phyloP scores from a whole-genome alignment of 108 stramenopile genomes.

The Stephanodiscus minutulus region DNA sequence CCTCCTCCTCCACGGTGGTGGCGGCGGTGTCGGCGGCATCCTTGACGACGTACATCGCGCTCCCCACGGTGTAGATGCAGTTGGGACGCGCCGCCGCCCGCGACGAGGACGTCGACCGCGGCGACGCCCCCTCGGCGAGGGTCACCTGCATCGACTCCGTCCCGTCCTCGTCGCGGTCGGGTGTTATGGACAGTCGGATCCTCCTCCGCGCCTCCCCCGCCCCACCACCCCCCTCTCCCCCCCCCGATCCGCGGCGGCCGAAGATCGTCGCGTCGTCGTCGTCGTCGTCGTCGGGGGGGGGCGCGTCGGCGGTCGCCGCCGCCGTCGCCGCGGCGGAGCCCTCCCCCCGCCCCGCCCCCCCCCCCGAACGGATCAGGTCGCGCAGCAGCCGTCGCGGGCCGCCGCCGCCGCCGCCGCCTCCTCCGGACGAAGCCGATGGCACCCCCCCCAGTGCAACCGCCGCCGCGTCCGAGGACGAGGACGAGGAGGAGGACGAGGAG shows the following conservation, averaged over 20 bases:
- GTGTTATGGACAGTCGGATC: neutral
- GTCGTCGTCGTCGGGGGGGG: no score
- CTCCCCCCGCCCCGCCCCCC: neutral
- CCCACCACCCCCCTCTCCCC: neutral
- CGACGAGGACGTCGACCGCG: no score
- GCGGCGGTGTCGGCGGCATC: neutral
- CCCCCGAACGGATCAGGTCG: neutral
- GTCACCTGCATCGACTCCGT: conserved; percentile 23
- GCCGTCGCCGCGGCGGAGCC: neutral
- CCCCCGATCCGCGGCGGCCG: neutral
- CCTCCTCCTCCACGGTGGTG: neutral
- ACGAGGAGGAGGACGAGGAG: neutral
- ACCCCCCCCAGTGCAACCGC: no score
- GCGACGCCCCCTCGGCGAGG: neutral
- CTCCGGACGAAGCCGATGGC: conserved; percentile 2
- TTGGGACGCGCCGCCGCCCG: no score
- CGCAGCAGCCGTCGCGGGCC: neutral
- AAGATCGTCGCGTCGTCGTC: neutral
- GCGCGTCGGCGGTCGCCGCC: no score
- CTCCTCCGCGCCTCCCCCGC: neutral
- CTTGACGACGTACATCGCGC: conserved; percentile 6
- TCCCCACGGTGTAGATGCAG: conserved; percentile 19
- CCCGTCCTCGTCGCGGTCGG: conserved; percentile 14
- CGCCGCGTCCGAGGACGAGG: neutral
- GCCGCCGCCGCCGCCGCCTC: neutral